These are phyloP conservation scores for Noccaea bulbosa DNA, from an alignment of 345 rosid genomes.

Conservation along the genomic window DNA sequence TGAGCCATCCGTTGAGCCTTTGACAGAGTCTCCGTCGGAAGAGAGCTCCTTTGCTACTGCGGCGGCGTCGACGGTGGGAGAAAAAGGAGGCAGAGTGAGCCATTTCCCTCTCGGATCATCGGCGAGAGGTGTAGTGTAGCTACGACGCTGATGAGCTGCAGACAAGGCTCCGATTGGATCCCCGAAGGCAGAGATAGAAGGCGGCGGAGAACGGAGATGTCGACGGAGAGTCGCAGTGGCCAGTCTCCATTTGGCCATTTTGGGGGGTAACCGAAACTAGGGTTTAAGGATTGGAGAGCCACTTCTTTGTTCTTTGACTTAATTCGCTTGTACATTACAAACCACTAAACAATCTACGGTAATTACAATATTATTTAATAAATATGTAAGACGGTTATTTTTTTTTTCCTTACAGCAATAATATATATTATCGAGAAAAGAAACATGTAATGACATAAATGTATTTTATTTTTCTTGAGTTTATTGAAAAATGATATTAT, in stretches of 20 bases:
- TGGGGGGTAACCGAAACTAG: background rate
- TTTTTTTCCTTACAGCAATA: conserved; percentile 3
- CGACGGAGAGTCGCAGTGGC: conserved; percentile 48
- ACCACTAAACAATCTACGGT: conserved; percentile 14
- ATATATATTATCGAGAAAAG: conserved; percentile 11
- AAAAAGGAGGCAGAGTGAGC: conserved; percentile 72
- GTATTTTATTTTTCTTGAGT: background rate
- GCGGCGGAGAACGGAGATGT: conserved; percentile 36
- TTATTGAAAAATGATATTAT: conserved; percentile 3
- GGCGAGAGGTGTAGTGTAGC: conserved; percentile 33
- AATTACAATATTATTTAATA: conserved; percentile 17
- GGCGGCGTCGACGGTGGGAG: conserved; percentile 50
- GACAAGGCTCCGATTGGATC: conserved; percentile 3
- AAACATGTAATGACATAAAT: conserved; percentile 24
- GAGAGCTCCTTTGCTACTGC: conserved; percentile 56
- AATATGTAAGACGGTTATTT: background rate
- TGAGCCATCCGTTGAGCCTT: conserved; percentile 33
- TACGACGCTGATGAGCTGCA: conserved; percentile 24
- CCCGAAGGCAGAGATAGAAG: conserved; percentile 1
- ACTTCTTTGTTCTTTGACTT: background rate
- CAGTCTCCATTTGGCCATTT: conserved; percentile 43
- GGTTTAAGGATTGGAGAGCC: conserved; percentile 26
- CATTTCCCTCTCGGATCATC: conserved; percentile 53
- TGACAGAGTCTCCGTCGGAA: conserved; percentile 10
- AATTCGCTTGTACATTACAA: background rate